phyloP scores from a whole-genome alignment of 2,329 filamentous ascomycete species.

The Paracamarosporium sp. region DNA sequence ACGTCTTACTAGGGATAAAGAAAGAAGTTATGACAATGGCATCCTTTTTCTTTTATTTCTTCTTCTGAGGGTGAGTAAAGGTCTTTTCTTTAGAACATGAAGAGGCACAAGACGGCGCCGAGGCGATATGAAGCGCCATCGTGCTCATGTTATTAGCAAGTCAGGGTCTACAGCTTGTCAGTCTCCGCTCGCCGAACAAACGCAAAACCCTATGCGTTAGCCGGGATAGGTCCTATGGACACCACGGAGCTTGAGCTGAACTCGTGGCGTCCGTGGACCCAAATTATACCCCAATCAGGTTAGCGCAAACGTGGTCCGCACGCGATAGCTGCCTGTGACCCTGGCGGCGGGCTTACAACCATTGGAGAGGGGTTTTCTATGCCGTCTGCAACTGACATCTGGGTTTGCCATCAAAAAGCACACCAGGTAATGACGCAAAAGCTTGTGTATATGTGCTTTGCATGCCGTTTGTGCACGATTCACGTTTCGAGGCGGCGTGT shows the following conservation, averaged over 20 bases:
- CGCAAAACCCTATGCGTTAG: neutral
- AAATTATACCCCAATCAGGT: neutral
- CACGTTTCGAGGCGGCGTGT: neutral
- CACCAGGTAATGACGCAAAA: neutral
- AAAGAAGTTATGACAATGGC: neutral
- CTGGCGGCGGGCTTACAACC: conserved; percentile 1
- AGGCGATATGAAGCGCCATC: neutral
- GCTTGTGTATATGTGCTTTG: neutral
- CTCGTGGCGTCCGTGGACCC: neutral
- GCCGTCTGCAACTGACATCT: neutral
- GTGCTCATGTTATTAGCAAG: neutral
- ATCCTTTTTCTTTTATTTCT: neutral
- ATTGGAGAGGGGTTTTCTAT: neutral
- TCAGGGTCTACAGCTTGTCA: neutral
- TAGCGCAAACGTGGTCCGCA: conserved; percentile 3
- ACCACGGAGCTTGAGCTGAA: neutral
- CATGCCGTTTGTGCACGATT: neutral
- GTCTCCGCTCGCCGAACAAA: conserved; percentile 1
- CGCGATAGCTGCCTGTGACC: neutral
- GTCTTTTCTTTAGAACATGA: neutral
- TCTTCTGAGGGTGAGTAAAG: neutral
- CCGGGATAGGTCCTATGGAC: neutral
- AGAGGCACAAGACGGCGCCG: neutral
- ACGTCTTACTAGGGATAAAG: too few species aligned
- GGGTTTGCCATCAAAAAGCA: neutral